A percentile compares a stretch with the other conserved stretches of the same genome.
Evolutionary conservation across 164 flowering plant genomes (phyloP).

Genomic region (Dillenia suffruticosa): DNA sequence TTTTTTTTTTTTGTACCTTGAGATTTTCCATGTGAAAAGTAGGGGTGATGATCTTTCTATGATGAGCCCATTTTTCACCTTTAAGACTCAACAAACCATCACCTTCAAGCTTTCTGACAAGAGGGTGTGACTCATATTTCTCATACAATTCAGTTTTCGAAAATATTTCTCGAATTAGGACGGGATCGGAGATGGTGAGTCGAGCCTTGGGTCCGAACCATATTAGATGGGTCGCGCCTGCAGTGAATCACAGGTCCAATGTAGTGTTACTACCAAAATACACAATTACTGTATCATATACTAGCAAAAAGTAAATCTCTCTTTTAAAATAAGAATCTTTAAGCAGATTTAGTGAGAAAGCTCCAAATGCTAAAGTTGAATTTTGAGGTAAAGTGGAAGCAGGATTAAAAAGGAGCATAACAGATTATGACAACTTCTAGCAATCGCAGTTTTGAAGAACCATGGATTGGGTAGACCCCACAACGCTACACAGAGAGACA

Average conservation of each 20-base stretch:
- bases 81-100: slow-evolving; percentile 90
- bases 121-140: slow-evolving; percentile 81
- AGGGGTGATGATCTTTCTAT: slow-evolving; percentile 80
- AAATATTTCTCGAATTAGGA: slow-evolving; percentile 83
- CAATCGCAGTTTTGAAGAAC: too few relatives aligned
- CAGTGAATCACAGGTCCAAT: not conserved
- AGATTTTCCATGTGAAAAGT: slow-evolving; percentile 95
- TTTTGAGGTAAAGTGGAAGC: too few relatives aligned
- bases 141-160: slow-evolving; percentile 78
- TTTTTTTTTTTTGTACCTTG: slow-evolving; percentile 42
- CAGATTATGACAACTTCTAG: too few relatives aligned
- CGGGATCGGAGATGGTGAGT: slow-evolving; percentile 85
- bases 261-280: not conserved
- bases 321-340: too few relatives aligned
- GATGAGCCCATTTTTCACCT: slow-evolving; percentile 98
- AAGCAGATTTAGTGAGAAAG: too few relatives aligned
- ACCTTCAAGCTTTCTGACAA: slow-evolving; percentile 89
- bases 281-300: too few relatives aligned
- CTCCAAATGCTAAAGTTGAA: too few relatives aligned
- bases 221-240: slow-evolving; percentile 86
- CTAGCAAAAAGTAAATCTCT: too few relatives aligned
- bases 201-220: slow-evolving; percentile 97
- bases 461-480: too few relatives aligned
- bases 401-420: too few relatives aligned
- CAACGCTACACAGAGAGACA: too few relatives aligned